A percentile compares a stretch with the other conserved stretches of the same genome.
phyloP scores from a whole-genome alignment of 345 rosid species.

The Heritiera fomes region DNA sequence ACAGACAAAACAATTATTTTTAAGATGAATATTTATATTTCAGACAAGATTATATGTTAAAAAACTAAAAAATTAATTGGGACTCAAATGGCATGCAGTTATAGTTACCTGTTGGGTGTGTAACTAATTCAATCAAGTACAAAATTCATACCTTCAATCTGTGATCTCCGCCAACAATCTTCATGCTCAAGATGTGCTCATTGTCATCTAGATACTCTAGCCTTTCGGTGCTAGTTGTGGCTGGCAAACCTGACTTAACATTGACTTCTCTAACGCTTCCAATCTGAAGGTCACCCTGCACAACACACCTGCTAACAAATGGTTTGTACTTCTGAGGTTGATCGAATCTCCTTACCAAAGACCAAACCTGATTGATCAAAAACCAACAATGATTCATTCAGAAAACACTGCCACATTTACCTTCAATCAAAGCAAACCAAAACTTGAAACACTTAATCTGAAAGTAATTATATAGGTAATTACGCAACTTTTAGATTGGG shows the following conservation, averaged over 20 bases:
- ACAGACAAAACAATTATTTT: neutral
- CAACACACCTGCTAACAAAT: slow-evolving; percentile 69
- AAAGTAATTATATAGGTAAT: neutral
- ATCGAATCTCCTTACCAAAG: slow-evolving; percentile 81
- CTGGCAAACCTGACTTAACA: slow-evolving; percentile 82
- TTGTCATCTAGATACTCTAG: slow-evolving; percentile 75
- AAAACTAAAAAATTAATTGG: neutral
- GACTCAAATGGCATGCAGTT: neutral
- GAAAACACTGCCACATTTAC: neutral
- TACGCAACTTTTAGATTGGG: neutral
- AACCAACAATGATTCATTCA: slow-evolving; percentile 5
- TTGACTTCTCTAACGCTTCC: slow-evolving; percentile 82
- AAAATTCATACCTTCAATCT: slow-evolving; percentile 56
- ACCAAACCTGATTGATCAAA: slow-evolving; percentile 60
- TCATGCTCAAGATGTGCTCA: slow-evolving; percentile 69
- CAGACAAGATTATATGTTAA: neutral
- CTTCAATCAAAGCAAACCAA: neutral
- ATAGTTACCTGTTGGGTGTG: neutral
- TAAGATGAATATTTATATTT: neutral
- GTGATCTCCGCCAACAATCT: slow-evolving; percentile 84
- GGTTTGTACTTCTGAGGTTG: slow-evolving; percentile 89
- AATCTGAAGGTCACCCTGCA: slow-evolving; percentile 68
- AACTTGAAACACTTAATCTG: neutral
- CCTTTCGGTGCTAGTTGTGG: slow-evolving; percentile 80
- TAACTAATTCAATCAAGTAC: slow-evolving; percentile 3